Percentiles rank a stretch among this genome's conserved stretches.
These are phyloP conservation scores for Ensete ventricosum DNA, from an alignment of 176 grass and related monocot genomes.

Conservation along the genomic window DNA sequence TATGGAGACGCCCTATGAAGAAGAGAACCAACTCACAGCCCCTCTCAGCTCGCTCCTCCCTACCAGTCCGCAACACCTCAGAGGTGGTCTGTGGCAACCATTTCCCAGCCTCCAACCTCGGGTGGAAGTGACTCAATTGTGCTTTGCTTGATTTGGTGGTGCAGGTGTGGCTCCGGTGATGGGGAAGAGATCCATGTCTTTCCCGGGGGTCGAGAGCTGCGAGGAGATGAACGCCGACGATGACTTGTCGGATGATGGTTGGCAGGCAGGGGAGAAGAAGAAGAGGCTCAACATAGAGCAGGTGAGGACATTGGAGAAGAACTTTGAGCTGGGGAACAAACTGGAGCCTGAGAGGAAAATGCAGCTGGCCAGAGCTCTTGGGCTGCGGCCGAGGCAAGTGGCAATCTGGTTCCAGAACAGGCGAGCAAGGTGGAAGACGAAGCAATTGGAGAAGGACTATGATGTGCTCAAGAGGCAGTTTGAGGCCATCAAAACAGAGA, in stretches of 20 bases:
- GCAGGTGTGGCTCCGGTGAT: constrained; percentile 66
- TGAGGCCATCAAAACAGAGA: constrained; percentile 7
- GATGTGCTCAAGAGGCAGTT: neutral
- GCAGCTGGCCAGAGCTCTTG: constrained; percentile 4
- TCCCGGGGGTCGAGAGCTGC: constrained; percentile 12
- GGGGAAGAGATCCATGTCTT: constrained; percentile 71
- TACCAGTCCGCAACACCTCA: constrained; percentile 58
- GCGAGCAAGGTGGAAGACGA: constrained; percentile 5
- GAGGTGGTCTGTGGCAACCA: constrained; percentile 21
- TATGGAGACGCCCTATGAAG: constrained; percentile 58
- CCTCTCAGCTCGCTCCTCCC: constrained; percentile 16
- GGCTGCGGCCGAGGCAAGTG: constrained; percentile 6
- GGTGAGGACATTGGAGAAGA: constrained; percentile 48
- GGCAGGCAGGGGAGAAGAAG: constrained; percentile 85
- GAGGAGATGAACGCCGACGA: constrained; percentile 46
- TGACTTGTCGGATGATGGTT: constrained; percentile 75
- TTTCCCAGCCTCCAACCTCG: neutral
- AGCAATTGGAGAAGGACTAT: constrained; percentile 12
- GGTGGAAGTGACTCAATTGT: neutral
- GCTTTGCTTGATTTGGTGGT: neutral
- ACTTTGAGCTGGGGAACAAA: constrained; percentile 17
- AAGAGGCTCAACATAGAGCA: constrained; percentile 87
- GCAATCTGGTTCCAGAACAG: constrained; percentile 17
- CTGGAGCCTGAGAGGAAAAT: constrained; percentile 12
- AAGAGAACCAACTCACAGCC: constrained; percentile 26